A percentile compares a stretch with the other conserved stretches of the same genome.
Conservation (phyloP, 805 yeast species). For the Candida adriatica region DNA sequence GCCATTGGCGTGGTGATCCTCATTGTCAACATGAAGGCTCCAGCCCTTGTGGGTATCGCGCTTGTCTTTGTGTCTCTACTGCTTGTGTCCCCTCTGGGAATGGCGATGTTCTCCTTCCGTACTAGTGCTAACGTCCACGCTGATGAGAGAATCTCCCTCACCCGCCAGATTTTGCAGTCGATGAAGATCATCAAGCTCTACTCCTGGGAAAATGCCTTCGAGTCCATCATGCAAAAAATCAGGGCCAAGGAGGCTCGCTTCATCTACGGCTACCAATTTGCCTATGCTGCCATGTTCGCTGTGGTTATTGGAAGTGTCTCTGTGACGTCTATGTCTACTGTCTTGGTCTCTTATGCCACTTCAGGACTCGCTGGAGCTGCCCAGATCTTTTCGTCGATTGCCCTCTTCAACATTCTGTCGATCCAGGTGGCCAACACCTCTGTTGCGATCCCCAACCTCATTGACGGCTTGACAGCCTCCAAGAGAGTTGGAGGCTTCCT, state of each 20-base stretch:
- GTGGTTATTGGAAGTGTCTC: slow-evolving; percentile 42
- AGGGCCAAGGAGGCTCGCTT: slow-evolving; percentile 50
- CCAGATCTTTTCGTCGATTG: slow-evolving; percentile 59
- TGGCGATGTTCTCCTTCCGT: no score
- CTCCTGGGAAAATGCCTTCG: slow-evolving; percentile 79
- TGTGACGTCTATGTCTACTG: slow-evolving; percentile 46
- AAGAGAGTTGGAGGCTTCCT: slow-evolving; percentile 52
- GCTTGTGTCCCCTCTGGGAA: slow-evolving; percentile 36
- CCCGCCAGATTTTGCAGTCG: slow-evolving; percentile 51
- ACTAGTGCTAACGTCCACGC: slow-evolving; percentile 50
- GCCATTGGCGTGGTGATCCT: slow-evolving; percentile 53
- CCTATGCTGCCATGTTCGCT: slow-evolving; percentile 49
- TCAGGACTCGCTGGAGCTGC: slow-evolving; percentile 40
- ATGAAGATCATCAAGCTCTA: slow-evolving; percentile 69
- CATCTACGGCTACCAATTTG: slow-evolving; percentile 48
- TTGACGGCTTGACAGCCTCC: slow-evolving; percentile 53
- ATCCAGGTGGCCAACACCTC: slow-evolving; percentile 47
- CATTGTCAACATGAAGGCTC: slow-evolving; percentile 54
- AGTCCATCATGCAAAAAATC: slow-evolving; percentile 38
- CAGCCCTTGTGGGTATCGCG: slow-evolving; percentile 61
- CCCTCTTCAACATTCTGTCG: slow-evolving; percentile 59
- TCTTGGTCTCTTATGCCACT: slow-evolving; percentile 31
- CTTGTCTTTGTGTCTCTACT: no score
- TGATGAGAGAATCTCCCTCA: slow-evolving; percentile 51
- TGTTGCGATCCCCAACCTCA: slow-evolving; percentile 51